These are phyloP conservation scores for Coemansia sp. DNA, from an alignment of 371 early-diverging fungal species.

Conservation along the genomic window DNA sequence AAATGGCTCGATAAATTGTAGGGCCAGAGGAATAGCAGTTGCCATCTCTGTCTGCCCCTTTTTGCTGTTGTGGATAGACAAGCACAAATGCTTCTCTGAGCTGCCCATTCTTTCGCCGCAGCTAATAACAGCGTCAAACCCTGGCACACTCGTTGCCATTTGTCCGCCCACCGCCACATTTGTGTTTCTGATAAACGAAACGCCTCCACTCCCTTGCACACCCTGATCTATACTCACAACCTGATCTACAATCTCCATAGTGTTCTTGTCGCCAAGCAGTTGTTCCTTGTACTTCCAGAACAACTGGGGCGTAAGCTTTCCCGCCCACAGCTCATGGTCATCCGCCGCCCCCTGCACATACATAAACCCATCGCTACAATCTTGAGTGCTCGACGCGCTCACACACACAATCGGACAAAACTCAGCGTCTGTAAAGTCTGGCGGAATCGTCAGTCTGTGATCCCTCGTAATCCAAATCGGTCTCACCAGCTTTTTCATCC, in stretches of 20 bases:
- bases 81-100: constrained; percentile 54
- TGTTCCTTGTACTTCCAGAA: constrained; percentile 68
- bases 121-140: constrained; percentile 66
- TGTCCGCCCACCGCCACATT: constrained; percentile 62
- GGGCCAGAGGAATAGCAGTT: constrained; percentile 57
- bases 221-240: not conserved
- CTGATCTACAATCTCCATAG: not conserved
- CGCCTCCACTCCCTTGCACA: constrained; percentile 1
- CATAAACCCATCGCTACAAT: constrained; percentile 15
- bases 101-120: constrained; percentile 55
- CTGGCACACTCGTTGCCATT: constrained; percentile 55
- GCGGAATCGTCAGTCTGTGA: constrained; percentile 53
- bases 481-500: constrained; percentile 66
- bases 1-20: constrained; percentile 53
- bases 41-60: constrained; percentile 63
- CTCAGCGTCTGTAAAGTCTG: constrained; percentile 54
- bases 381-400: constrained; percentile 60
- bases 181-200: constrained; percentile 58
- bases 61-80: constrained; percentile 72
- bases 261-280: constrained; percentile 48
- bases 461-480: constrained; percentile 80
- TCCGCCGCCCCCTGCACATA: constrained; percentile 91
- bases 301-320: constrained; percentile 63
- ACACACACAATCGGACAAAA: constrained; percentile 72
- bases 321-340: constrained; percentile 83